phyloP scores from a whole-genome alignment of 1,284 basidiomycete genomes.

The Cystobasidium pallidum region DNA sequence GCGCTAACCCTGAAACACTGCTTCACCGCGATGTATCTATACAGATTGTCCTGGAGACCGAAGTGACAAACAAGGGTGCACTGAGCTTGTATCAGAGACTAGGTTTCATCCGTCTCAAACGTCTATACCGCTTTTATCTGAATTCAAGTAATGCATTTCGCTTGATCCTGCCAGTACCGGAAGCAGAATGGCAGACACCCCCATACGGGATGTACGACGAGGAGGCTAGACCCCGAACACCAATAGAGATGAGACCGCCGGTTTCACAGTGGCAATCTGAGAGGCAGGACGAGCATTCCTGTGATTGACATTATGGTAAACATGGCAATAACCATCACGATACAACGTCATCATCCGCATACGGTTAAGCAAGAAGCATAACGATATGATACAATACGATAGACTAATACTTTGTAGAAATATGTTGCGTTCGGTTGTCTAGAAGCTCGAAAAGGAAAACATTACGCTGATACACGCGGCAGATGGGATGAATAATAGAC shows the following conservation, averaged over 20 bases:
- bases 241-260: constrained; percentile 9
- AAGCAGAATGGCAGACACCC: constrained; percentile 37
- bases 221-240: constrained; percentile 8
- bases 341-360: constrained; percentile 7
- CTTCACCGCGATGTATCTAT: too few relatives aligned
- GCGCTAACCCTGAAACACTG: too few relatives aligned
- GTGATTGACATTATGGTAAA: neutral
- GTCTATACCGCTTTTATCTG: constrained; percentile 91
- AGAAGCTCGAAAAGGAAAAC: constrained; percentile 3
- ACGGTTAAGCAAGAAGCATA: neutral
- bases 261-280: neutral
- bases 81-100: constrained; percentile 86
- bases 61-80: constrained; percentile 86
- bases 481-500: neutral
- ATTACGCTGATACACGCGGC: neutral
- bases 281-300: neutral
- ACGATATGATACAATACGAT: neutral
- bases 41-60: constrained; percentile 93
- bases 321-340: neutral
- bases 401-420: neutral
- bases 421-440: too few relatives aligned
- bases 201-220: constrained; percentile 12
- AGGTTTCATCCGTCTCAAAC: constrained; percentile 94
- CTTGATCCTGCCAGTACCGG: constrained; percentile 34
- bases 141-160: constrained; percentile 63